A percentile compares a stretch with the other conserved stretches of the same genome.
These are phyloP conservation scores for Dichomitus squalens DNA, from an alignment of 1,284 basidiomycete species.

Conservation along the genomic window DNA sequence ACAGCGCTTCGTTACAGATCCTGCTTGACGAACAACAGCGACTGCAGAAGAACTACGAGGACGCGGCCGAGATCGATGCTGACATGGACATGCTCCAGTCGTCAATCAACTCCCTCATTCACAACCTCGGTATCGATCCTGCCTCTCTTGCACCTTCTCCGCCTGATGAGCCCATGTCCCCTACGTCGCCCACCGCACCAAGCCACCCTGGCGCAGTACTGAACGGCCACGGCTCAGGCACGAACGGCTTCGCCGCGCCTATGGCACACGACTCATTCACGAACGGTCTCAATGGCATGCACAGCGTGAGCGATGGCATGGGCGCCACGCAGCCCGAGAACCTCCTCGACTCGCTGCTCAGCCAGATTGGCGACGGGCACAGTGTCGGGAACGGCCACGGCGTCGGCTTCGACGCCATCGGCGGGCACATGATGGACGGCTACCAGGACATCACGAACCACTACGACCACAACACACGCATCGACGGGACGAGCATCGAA, in stretches of 20 bases:
- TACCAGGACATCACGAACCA: constrained; percentile 36
- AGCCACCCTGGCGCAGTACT: neutral
- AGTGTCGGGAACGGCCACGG: neutral
- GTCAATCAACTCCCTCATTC: constrained; percentile 75
- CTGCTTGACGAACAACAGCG: constrained; percentile 39
- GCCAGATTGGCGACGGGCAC: constrained; percentile 33
- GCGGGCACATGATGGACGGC: neutral
- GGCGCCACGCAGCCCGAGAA: constrained; percentile 37
- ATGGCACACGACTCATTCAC: constrained; percentile 13
- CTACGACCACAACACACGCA: constrained; percentile 33
- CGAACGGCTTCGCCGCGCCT: constrained; percentile 3
- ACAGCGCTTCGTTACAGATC: constrained; percentile 38
- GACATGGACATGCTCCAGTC: constrained; percentile 76
- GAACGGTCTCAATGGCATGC: constrained; percentile 11
- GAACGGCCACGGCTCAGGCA: neutral
- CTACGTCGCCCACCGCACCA: constrained; percentile 1
- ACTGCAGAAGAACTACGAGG: constrained; percentile 61
- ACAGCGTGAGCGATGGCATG: constrained; percentile 8
- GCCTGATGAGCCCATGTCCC: constrained; percentile 15
- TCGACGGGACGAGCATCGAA: constrained; percentile 33
- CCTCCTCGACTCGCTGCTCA: constrained; percentile 52
- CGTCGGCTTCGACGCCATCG: constrained; percentile 14
- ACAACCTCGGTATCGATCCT: constrained; percentile 69
- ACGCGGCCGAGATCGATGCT: constrained; percentile 65
- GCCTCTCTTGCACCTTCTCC: constrained; percentile 33